Base-by-base conservation (phyloP, 2,329 filamentous ascomycete genomes). In the Xylaria sp. region DNA sequence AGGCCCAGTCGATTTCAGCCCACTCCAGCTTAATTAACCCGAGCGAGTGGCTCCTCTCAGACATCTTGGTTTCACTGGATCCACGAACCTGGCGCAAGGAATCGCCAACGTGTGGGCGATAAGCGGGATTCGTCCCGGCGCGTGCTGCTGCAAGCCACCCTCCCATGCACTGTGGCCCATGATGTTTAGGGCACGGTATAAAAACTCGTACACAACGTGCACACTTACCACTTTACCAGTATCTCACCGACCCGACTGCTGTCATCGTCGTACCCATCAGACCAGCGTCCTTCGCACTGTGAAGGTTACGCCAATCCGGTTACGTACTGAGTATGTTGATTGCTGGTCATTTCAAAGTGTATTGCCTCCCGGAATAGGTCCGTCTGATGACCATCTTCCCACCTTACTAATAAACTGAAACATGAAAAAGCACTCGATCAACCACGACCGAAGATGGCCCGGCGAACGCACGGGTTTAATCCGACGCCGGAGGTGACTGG, bases 1-100 rank as follows among this genome's bases (percentile, higher is more conserved):
- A 49, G 37, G 35, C 13, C 46, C 25, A 47, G 48, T 48, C 46
- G 21, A 62, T 44, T 19, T 41, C 40, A 54, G 31, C 46, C 58
- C 46, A 51, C 17, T 54, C 57, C 25, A 52, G 35, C 52, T 58
- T 46, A 52, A 63, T 58, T 51, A 59, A 59, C 61, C 64, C 64
- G 58, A 60, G 51, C 48, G 57, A 56, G 23, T 65, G 63, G 63
- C 47, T 62, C 61, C 49, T 37, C 35, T 53, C 43, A 51, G 49
- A 48, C 56, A 40, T 40, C 40, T 37, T 44, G 29, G 55, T 65
- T 59, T 63, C 56, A 60, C 57, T 54, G 53, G 60, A 63, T 63
- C 63, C 64, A 55, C 54, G 64, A 64, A 64, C 64, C 64, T 58
- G 64, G 64, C 40, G 55, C 62, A 44, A 58, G 64, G 62, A 53